Conservation (phyloP, 164 flowering plant genomes). For the Aristolochia fimbriata region DNA sequence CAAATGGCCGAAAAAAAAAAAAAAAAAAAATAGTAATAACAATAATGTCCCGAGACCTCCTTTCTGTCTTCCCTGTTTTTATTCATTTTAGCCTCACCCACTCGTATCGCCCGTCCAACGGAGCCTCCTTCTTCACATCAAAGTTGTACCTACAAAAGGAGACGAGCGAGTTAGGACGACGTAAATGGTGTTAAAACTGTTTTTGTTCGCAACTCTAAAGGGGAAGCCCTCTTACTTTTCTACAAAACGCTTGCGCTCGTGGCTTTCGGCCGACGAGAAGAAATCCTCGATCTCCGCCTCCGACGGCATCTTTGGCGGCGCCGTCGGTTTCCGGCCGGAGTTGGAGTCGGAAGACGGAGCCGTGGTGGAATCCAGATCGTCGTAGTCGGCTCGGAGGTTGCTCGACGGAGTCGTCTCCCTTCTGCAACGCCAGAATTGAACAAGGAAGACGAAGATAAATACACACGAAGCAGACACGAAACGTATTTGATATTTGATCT, state of each 20-base stretch:
- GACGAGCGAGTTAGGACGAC: background rate
- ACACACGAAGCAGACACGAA: conserved; percentile 4
- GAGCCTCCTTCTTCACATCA: conserved; percentile 57
- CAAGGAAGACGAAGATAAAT: background rate
- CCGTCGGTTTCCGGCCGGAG: conserved; percentile 9
- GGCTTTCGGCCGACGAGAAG: conserved; percentile 42
- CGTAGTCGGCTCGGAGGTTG: conserved; percentile 21
- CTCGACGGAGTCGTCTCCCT: conserved; percentile 34
- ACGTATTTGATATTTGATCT: background rate
- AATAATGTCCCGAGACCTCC: background rate
- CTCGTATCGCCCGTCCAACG: conserved; percentile 62
- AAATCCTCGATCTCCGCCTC: conserved; percentile 57
- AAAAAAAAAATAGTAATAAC: background rate
- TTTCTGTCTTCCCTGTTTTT: conserved; percentile 9
- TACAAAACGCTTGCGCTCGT: conserved; percentile 44
- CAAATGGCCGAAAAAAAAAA: background rate
- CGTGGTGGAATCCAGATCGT: conserved; percentile 27
- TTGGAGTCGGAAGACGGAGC: conserved; percentile 6
- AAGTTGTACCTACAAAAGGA: conserved; percentile 50
- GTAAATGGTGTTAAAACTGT: too few relatives aligned
- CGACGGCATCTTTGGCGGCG: conserved; percentile 24
- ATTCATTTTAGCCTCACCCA: conserved; percentile 50
- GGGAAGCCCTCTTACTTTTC: conserved; percentile 65
- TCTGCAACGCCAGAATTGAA: conserved; percentile 13
- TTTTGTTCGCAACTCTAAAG: too few relatives aligned